A percentile compares a stretch with the other conserved stretches of the same genome.
Conservation (phyloP, 257 asterid genomes). For the Nicotiana tabacum region DNA sequence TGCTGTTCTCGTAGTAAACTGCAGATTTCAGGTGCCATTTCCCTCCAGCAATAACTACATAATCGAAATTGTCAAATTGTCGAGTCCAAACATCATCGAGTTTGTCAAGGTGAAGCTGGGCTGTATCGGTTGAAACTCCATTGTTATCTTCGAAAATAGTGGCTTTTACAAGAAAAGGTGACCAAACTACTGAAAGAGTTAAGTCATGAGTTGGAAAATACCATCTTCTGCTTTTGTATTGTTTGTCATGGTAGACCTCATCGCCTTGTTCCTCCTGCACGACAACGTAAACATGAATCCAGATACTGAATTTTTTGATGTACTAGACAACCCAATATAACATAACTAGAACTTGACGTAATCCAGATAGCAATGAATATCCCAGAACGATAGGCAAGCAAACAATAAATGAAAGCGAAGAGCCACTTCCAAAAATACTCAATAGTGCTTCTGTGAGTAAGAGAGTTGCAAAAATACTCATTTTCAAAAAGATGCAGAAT, state of each 20-base stretch:
- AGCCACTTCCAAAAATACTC: not conserved
- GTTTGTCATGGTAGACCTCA: conserved; percentile 61
- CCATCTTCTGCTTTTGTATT: conserved; percentile 62
- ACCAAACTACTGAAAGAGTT: conserved; percentile 61
- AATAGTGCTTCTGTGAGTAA: not conserved
- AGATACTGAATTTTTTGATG: not conserved
- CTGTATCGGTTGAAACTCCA: conserved; percentile 61
- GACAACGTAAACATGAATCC: not conserved
- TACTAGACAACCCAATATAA: not conserved
- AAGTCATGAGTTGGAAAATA: conserved; percentile 53
- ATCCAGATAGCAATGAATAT: not conserved
- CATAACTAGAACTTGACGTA: not conserved
- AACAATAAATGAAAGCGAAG: not conserved
- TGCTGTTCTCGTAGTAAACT: conserved; percentile 49
- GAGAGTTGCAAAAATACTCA: too few species aligned
- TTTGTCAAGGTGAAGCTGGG: conserved; percentile 56
- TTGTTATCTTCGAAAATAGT: conserved; percentile 47
- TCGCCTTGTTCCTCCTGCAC: conserved; percentile 58
- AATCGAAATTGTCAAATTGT: conserved; percentile 41
- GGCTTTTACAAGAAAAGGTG: conserved; percentile 74
- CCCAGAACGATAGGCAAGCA: not conserved
- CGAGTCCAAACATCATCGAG: conserved; percentile 63
- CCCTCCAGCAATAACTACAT: conserved; percentile 55
- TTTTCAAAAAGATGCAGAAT: too few species aligned
- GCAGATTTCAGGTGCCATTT: conserved; percentile 64